Conservation (phyloP, 129 eudicot genomes). For the Pulicaria dysenterica region DNA sequence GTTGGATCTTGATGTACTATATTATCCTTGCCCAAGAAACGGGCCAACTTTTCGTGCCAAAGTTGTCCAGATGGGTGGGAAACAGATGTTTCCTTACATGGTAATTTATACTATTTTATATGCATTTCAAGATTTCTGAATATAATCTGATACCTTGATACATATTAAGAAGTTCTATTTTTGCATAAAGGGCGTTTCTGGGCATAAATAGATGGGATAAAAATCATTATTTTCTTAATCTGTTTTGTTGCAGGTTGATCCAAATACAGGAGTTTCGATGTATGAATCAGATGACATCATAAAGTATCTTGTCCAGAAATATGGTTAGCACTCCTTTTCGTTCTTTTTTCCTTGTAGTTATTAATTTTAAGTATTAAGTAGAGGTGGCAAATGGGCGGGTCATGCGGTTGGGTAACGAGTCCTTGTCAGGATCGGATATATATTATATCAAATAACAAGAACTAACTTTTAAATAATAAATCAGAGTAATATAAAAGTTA, state of each 20-base stretch:
- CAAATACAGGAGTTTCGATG: constrained; percentile 96
- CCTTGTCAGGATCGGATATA: no score
- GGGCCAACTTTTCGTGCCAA: constrained; percentile 96
- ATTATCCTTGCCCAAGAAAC: constrained; percentile 93
- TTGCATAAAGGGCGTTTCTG: background rate
- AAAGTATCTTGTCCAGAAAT: constrained; percentile 78
- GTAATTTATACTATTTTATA: constrained; percentile 35
- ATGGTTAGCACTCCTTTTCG: constrained; percentile 49
- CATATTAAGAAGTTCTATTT: background rate
- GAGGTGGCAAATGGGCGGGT: background rate
- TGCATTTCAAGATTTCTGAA: background rate
- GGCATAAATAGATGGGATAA: background rate
- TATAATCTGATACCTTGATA: background rate
- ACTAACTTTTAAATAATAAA: no score
- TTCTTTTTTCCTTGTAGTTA: constrained; percentile 1
- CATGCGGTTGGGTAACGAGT: background rate
- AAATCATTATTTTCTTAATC: background rate
- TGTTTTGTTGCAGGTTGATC: constrained; percentile 77
- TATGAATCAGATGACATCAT: constrained; percentile 98
- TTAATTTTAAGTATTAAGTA: background rate
- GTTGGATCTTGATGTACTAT: constrained; percentile 91
- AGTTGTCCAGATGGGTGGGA: constrained; percentile 88
- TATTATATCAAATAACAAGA: no score
- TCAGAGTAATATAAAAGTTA: no score
- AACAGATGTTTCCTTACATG: constrained; percentile 92